Base-by-base conservation (phyloP, 768 basidiomycete genomes). In the Hericium coralloides region DNA sequence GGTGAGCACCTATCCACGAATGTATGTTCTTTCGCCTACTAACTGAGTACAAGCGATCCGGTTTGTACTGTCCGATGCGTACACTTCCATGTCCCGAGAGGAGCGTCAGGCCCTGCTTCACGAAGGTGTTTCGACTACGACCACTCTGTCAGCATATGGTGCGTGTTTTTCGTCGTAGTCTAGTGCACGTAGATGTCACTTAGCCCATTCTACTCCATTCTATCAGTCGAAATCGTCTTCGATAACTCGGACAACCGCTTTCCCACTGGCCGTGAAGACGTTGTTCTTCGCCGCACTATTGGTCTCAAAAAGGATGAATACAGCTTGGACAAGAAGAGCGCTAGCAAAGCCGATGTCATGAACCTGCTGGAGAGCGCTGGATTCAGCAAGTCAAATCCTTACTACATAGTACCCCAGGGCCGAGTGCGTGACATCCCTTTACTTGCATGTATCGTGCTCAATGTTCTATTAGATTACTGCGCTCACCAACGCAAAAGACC, bases 241-340 rank as follows among this genome's bases (percentile, higher is more conserved):
- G 95, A 98, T 74, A 98, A 97, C 70, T 78, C 85, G 3, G 94
- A 97, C 70, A 87, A 88, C 59, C 84, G 97, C 2, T 98, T 99
- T 69, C 94, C 94, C 0, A 98, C 94, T 17, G 87, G 87, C 12
- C 83, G 89, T 53, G 85, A 91, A 1, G 92, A 94, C 60, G 82
- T 97, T 47, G 82, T 90, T 31, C 77, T 99, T 4, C 82, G 97
- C 12, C 82, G 97, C 31, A 98, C 97, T 2, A 98, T 99, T 56
- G 97, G 97, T 52, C 69, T 94, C 45, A 98, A 99, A 79, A 99
- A 98, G 73, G 97, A 98, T 67, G 97, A 98, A 73, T 99, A 98
- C 73, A 91, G 89, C 61, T 76, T 98, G 26, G 95, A 99, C 72
- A 88, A 89, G 75, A 98, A 98, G 75, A 92, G 88, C 60, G 88